These are phyloP conservation scores for Cicer chorassanicum DNA, from an alignment of 306 rosid species.

Conservation along the genomic window DNA sequence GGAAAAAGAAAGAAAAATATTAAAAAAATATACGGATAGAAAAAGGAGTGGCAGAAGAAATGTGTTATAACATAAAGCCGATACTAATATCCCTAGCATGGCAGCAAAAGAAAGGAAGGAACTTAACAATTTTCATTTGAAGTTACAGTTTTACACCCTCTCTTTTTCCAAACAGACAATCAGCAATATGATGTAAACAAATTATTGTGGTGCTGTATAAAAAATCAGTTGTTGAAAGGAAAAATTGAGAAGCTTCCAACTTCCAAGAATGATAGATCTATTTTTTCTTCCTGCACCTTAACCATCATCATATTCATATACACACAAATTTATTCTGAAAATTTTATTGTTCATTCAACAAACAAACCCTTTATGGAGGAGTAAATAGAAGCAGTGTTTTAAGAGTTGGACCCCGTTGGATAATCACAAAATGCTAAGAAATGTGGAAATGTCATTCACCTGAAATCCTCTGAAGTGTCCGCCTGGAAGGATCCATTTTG, in stretches of 20 bases:
- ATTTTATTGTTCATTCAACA: not conserved
- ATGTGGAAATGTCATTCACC: slow-evolving; percentile 52
- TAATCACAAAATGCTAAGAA: slow-evolving; percentile 28
- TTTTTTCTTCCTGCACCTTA: slow-evolving; percentile 26
- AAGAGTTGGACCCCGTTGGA: not conserved
- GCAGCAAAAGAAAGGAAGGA: slow-evolving; percentile 24
- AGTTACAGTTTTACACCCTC: slow-evolving; percentile 7
- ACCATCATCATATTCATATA: not conserved
- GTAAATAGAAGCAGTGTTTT: not conserved
- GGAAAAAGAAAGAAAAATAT: slow-evolving; percentile 13
- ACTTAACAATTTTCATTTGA: slow-evolving; percentile 27
- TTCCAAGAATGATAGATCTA: slow-evolving; percentile 1
- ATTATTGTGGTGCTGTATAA: not conserved
- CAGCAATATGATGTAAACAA: not conserved
- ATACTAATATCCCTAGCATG: slow-evolving; percentile 26
- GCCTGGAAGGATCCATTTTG: slow-evolving; percentile 86
- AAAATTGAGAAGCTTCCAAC: slow-evolving; percentile 9
- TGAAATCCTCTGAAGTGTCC: slow-evolving; percentile 85
- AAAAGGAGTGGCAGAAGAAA: slow-evolving; percentile 9
- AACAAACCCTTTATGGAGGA: not conserved
- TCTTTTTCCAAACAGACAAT: slow-evolving; percentile 22
- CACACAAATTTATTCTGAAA: not conserved
- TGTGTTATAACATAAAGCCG: slow-evolving; percentile 4
- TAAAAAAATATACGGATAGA: slow-evolving; percentile 20
- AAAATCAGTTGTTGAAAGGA: slow-evolving; percentile 20